These are phyloP conservation scores for Microbotryum intermedium DNA, from an alignment of 1,284 basidiomycete species.

Conservation along the genomic window DNA sequence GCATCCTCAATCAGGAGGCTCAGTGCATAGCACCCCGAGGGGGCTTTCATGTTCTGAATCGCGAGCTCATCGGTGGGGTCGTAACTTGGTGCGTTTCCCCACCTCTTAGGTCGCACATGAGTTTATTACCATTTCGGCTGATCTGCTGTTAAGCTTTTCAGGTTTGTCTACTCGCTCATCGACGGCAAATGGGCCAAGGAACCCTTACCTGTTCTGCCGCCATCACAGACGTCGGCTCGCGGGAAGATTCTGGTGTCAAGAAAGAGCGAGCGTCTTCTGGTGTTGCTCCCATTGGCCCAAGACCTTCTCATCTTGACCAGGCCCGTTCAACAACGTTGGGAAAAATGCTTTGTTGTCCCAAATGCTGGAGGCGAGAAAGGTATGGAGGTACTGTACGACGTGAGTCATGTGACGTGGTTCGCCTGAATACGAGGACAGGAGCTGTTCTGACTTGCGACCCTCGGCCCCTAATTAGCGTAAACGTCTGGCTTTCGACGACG, in stretches of 20 bases:
- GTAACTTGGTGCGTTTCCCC: not conserved
- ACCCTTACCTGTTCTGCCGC: not conserved
- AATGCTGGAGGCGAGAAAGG: not conserved
- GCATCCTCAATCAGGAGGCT: constrained; percentile 46
- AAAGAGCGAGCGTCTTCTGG: not conserved
- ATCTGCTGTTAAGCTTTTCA: not conserved
- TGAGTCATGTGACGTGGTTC: not conserved
- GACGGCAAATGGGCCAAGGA: not conserved
- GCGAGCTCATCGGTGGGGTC: constrained; percentile 33
- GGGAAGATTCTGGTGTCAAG: not conserved
- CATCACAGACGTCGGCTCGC: not conserved
- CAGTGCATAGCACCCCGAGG: constrained; percentile 41
- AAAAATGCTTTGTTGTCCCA: not conserved
- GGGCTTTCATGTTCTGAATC: constrained; percentile 43
- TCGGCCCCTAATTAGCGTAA: not conserved
- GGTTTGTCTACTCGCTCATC: not conserved
- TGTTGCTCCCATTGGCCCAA: not conserved
- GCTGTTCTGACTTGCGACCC: not conserved
- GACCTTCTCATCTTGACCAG: not conserved
- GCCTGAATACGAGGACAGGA: not conserved
- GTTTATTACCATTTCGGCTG: no score
- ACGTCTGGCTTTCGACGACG: not conserved
- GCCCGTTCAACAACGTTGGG: not conserved
- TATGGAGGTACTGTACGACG: not conserved
- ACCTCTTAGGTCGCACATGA: no score